Evolutionary conservation across 2,329 filamentous ascomycete genomes (phyloP).

Genomic region (Microdochium paspali): DNA sequence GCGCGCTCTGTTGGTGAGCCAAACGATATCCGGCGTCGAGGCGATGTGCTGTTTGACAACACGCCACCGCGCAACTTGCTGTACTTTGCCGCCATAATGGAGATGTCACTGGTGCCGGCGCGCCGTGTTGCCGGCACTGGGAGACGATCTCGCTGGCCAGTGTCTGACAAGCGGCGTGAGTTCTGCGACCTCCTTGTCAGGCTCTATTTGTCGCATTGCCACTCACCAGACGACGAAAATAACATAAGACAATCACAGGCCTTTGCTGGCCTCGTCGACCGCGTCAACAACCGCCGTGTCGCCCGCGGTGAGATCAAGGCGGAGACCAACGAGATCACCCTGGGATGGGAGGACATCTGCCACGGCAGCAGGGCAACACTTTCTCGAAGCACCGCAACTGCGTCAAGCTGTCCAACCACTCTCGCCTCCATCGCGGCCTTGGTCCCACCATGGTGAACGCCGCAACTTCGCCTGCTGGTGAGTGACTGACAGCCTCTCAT

Average conservation of each 20-base stretch:
- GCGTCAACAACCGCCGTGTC: background rate
- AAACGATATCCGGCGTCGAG: too few relatives aligned
- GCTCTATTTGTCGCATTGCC: background rate
- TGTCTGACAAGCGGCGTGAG: slow-evolving; percentile 5
- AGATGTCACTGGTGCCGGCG: too few relatives aligned
- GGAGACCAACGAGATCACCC: background rate
- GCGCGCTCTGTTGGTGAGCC: too few relatives aligned
- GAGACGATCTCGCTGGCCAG: background rate
- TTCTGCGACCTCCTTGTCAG: too few relatives aligned
- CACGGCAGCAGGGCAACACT: background rate
- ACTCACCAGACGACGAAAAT: too few relatives aligned
- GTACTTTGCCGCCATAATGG: too few relatives aligned
- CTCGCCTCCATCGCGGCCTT: background rate
- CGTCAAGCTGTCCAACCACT: slow-evolving; percentile 3
- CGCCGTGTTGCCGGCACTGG: slow-evolving; percentile 11
- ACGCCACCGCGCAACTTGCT: too few relatives aligned
- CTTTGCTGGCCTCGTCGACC: background rate
- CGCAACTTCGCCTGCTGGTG: background rate
- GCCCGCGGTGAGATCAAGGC: background rate
- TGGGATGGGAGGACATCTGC: background rate
- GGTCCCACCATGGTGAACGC: slow-evolving; percentile 1
- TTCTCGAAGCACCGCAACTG: background rate
- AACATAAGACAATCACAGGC: too few relatives aligned
- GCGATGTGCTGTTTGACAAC: too few relatives aligned
- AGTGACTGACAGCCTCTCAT: too few relatives aligned